Percentiles rank a stretch among this genome's conserved stretches.
These are phyloP conservation scores for Beauveria rudraprayagi DNA, from an alignment of 2,329 filamentous ascomycete species.

Conservation along the genomic window DNA sequence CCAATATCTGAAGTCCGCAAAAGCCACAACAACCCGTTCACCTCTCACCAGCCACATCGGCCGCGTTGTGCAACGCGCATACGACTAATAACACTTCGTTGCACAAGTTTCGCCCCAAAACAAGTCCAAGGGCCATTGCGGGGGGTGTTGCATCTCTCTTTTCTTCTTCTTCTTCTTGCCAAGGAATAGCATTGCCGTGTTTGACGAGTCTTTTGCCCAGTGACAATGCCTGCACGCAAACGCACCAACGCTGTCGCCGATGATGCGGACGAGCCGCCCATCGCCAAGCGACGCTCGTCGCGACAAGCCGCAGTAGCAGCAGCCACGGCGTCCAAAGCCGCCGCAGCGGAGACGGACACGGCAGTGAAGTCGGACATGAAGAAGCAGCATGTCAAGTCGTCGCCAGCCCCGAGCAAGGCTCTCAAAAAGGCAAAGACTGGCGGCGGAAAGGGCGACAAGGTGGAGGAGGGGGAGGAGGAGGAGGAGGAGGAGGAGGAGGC, in stretches of 20 bases:
- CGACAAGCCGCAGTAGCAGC: slow-evolving; percentile 17
- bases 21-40: background rate
- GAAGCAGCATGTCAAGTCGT: background rate
- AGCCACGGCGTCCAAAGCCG: slow-evolving; percentile 1
- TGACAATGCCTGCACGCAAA: slow-evolving; percentile 18
- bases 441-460: background rate
- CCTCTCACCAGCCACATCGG: background rate
- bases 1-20: background rate
- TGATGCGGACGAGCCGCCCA: slow-evolving; percentile 15
- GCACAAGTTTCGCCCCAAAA: background rate
- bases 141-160: background rate
- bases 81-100: background rate
- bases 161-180: background rate
- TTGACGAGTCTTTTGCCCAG: too few species aligned
- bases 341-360: background rate
- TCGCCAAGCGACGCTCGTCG: slow-evolving; percentile 21
- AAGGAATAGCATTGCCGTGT: background rate
- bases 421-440: background rate
- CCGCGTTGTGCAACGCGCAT: background rate
- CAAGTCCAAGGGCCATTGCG: too few species aligned
- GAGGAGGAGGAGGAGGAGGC: background rate
- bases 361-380: background rate
- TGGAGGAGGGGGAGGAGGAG: background rate
- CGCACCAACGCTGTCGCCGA: slow-evolving; percentile 12
- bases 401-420: background rate